Conservation (phyloP, 169 alveolate species). For the Perkinsus chesapeaki region DNA sequence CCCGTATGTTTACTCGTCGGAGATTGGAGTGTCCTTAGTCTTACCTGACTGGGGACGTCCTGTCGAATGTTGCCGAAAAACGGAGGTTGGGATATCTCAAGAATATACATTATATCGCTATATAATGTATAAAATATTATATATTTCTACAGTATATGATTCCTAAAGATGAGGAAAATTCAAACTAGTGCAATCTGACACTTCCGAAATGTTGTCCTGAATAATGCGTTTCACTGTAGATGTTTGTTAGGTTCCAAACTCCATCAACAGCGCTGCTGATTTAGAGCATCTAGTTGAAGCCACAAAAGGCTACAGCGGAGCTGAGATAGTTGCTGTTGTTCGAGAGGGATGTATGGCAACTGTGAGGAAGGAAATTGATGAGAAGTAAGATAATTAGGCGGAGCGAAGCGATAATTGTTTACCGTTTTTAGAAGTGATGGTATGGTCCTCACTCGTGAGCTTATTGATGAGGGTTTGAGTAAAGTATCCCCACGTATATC, state of each 20-base stretch:
- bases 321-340: slow-evolving; percentile 79
- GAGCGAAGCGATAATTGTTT: background rate
- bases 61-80: too few species aligned
- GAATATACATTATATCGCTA: too few species aligned
- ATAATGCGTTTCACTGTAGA: slow-evolving; percentile 47
- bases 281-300: slow-evolving; percentile 73
- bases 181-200: too few species aligned
- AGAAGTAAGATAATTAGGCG: background rate
- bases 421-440: background rate
- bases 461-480: background rate
- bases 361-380: background rate
- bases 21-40: too few species aligned
- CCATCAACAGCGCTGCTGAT: slow-evolving; percentile 40
- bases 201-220: too few species aligned
- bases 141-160: too few species aligned
- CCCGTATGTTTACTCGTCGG: too few species aligned
- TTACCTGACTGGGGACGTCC: too few species aligned
- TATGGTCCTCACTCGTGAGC: background rate
- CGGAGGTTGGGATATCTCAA: too few species aligned
- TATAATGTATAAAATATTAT: too few species aligned
- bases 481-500: background rate
- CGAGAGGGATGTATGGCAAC: slow-evolving; percentile 78
- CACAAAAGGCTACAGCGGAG: slow-evolving; percentile 93
- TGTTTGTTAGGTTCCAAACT: slow-evolving; percentile 22
- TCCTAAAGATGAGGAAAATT: too few species aligned